A percentile compares a stretch with the other conserved stretches of the same genome.
phyloP scores from a whole-genome alignment of 208 protist species.

The Strigomonas culicis region DNA sequence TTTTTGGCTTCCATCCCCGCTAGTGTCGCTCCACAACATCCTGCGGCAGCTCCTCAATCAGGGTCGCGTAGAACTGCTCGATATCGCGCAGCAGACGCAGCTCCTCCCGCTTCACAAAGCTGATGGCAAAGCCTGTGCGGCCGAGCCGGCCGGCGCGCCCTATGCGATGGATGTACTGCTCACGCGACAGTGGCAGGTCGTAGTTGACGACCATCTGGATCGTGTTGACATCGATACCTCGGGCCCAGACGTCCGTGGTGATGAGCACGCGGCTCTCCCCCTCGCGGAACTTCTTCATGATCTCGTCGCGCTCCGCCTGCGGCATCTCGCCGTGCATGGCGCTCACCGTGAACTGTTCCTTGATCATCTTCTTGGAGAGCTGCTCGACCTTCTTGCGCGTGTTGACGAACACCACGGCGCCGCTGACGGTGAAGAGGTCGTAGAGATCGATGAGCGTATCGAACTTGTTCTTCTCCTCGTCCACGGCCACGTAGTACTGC shows the following conservation, averaged over 20 bases:
- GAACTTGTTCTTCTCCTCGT: slow-evolving; percentile 99
- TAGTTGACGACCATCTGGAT: slow-evolving; percentile 99
- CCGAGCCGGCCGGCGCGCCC: slow-evolving; percentile 97
- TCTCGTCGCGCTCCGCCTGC: slow-evolving; percentile 97
- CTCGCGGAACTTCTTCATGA: slow-evolving; percentile 97
- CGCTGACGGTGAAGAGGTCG: slow-evolving; percentile 97
- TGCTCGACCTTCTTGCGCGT: slow-evolving; percentile 98
- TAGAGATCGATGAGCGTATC: slow-evolving; percentile 99
- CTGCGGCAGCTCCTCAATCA: slow-evolving; percentile 96
- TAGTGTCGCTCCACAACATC: neutral
- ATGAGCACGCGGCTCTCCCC: slow-evolving; percentile 98
- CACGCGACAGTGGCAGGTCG: slow-evolving; percentile 93
- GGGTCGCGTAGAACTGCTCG: slow-evolving; percentile 97
- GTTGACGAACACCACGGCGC: slow-evolving; percentile 99
- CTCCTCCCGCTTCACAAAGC: slow-evolving; percentile 96
- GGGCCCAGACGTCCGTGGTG: slow-evolving; percentile 97
- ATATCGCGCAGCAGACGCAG: slow-evolving; percentile 92
- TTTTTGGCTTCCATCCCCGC: slow-evolving; percentile 1
- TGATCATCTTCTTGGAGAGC: slow-evolving; percentile 96
- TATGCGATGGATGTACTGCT: slow-evolving; percentile 95
- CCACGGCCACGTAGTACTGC: slow-evolving; percentile 98
- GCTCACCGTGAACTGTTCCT: slow-evolving; percentile 95
- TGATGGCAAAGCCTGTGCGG: slow-evolving; percentile 98
- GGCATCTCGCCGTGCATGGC: slow-evolving; percentile 97
- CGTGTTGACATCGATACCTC: slow-evolving; percentile 97